Evolutionary conservation across 345 rosid species (phyloP).

Genomic region (Lepidium didymum): DNA sequence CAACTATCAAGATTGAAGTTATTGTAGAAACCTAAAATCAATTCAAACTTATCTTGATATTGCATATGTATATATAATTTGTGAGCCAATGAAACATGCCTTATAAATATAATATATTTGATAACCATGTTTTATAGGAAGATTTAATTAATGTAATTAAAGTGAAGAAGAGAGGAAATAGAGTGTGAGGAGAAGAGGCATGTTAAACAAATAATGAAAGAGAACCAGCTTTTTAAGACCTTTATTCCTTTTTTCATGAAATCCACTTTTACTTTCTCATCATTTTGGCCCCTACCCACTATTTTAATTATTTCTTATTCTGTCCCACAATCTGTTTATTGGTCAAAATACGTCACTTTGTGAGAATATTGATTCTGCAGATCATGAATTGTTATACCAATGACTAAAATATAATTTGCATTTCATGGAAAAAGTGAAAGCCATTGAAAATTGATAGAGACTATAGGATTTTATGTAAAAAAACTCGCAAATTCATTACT

Average conservation of each 20-base stretch:
- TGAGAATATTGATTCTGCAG: not conserved
- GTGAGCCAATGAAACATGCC: no score
- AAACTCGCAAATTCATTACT: no score
- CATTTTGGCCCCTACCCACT: slow-evolving; percentile 16
- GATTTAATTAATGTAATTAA: not conserved
- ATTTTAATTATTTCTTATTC: slow-evolving; percentile 2
- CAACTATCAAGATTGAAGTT: no score
- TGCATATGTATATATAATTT: no score
- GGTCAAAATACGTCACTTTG: not conserved
- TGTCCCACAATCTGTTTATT: slow-evolving; percentile 14
- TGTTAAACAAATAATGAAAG: slow-evolving; percentile 29
- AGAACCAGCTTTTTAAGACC: slow-evolving; percentile 21
- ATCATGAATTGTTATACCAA: not conserved
- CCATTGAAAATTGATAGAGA: no score
- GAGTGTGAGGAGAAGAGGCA: slow-evolving; percentile 10
- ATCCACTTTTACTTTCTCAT: slow-evolving; percentile 28
- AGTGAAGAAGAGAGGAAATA: slow-evolving; percentile 1
- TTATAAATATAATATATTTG: no score
- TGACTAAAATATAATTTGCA: not conserved
- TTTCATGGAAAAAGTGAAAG: no score
- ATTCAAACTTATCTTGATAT: no score
- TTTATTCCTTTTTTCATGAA: slow-evolving; percentile 26
- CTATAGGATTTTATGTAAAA: no score
- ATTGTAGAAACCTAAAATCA: no score
- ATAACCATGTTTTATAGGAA: no score